Evolutionary conservation across 495 filamentous ascomycete genomes (phyloP).

Genomic region (Talaromyces proteolyticus): DNA sequence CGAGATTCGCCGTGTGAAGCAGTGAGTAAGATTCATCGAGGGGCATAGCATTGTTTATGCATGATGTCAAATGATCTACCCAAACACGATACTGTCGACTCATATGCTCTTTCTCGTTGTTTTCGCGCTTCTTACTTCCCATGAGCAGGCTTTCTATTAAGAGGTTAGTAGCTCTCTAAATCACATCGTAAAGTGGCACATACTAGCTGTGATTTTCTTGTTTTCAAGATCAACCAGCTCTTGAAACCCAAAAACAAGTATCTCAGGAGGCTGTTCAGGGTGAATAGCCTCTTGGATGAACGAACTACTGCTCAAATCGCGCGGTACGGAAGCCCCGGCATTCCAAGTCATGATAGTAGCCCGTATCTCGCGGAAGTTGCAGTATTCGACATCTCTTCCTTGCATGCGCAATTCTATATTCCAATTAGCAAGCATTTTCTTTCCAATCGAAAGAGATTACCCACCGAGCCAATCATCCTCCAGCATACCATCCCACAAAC

Average conservation of each 20-base stretch:
- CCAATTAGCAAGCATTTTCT: conserved; percentile 18
- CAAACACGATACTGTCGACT: conserved; percentile 95
- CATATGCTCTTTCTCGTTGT: conserved; percentile 86
- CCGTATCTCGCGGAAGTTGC: conserved; percentile 74
- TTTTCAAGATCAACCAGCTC: conserved; percentile 96
- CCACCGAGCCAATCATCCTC: conserved; percentile 87
- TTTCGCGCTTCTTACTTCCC: conserved; percentile 79
- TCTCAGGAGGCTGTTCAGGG: conserved; percentile 70
- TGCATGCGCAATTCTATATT: conserved; percentile 75
- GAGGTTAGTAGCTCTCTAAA: conserved; percentile 14
- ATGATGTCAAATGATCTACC: conserved; percentile 78
- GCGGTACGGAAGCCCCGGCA: conserved; percentile 84
- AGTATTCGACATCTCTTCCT: conserved; percentile 70
- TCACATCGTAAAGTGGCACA: conserved; percentile 17
- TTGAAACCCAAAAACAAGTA: conserved; percentile 95
- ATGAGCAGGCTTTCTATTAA: conserved; percentile 55
- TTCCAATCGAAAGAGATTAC: conserved; percentile 11
- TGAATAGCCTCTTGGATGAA: conserved; percentile 75
- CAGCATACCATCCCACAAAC: conserved; percentile 89
- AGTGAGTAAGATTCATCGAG: conserved; percentile 73
- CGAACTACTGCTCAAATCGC: conserved; percentile 64
- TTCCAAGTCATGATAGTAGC: conserved; percentile 90
- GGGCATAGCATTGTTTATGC: conserved; percentile 78
- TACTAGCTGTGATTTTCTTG: conserved; percentile 93
- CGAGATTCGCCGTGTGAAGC: conserved; percentile 80